phyloP scores from a whole-genome alignment of 805 yeast genomes.

The Yamadazyma scolyti region DNA sequence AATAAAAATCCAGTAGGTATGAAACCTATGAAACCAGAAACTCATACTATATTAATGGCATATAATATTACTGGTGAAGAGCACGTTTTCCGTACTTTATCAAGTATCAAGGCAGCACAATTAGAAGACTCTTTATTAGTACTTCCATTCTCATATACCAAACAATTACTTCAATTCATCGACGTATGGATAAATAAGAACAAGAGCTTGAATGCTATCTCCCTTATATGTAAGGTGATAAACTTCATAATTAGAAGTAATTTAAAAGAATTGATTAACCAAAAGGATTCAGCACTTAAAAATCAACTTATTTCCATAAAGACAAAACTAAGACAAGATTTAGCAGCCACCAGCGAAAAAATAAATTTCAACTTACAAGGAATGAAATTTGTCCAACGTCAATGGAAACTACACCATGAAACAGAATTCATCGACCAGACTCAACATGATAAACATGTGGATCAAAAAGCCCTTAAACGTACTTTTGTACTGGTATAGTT shows the following conservation, averaged over 20 bases:
- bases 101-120: conserved; percentile 75
- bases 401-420: conserved; percentile 77
- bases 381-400: conserved; percentile 63
- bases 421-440: conserved; percentile 68
- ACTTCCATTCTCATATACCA: conserved; percentile 81
- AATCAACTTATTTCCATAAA: conserved; percentile 64
- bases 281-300: conserved; percentile 61
- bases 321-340: conserved; percentile 52
- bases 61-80: conserved; percentile 67
- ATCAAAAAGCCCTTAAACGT: conserved; percentile 64
- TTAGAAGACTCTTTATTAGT: conserved; percentile 90
- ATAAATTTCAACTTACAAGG: conserved; percentile 88
- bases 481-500: too few relatives aligned
- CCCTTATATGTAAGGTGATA: conserved; percentile 69
- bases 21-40: conserved; percentile 57
- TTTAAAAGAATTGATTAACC: conserved; percentile 72
- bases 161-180: conserved; percentile 67
- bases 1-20: conserved; percentile 27
- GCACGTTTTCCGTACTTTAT: conserved; percentile 70
- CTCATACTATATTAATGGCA: conserved; percentile 72
- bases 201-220: conserved; percentile 47
- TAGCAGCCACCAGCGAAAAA: conserved; percentile 50
- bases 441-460: conserved; percentile 52
- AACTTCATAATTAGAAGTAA: conserved; percentile 72
- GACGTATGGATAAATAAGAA: conserved; percentile 61